These are phyloP conservation scores for Penicillium subrubescens DNA, from an alignment of 495 filamentous ascomycete species.

Conservation along the genomic window DNA sequence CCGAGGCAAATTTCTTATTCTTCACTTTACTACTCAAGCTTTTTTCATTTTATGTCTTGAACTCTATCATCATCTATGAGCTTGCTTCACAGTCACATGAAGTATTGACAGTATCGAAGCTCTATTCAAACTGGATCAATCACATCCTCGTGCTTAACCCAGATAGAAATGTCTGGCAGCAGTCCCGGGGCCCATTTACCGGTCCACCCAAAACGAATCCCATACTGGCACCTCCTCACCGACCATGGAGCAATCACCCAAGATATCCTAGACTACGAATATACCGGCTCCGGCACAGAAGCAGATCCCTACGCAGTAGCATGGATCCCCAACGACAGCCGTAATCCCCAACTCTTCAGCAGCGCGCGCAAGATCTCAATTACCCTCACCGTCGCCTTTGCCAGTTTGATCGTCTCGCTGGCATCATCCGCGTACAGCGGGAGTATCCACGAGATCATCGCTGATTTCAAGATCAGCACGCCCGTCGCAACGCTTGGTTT, in stretches of 20 bases:
- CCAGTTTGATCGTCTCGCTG: constrained; percentile 66
- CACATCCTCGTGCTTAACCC: not conserved
- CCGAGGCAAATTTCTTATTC: not conserved
- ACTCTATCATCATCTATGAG: not conserved
- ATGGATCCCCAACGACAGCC: constrained; percentile 62
- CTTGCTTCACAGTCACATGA: not conserved
- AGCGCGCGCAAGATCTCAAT: constrained; percentile 59
- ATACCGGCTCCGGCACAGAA: constrained; percentile 61
- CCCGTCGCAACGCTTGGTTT: constrained; percentile 59
- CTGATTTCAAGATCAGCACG: constrained; percentile 52
- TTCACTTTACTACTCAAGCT: not conserved
- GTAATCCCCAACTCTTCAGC: constrained; percentile 60
- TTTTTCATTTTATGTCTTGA: not conserved
- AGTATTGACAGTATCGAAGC: not conserved
- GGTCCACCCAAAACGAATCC: not conserved
- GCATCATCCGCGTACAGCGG: constrained; percentile 68
- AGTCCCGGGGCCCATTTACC: not conserved
- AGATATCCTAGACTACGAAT: constrained; percentile 52
- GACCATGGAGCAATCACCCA: constrained; percentile 21
- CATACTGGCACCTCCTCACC: not conserved
- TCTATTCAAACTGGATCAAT: not conserved
- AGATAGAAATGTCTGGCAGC: not conserved
- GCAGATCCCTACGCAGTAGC: constrained; percentile 67
- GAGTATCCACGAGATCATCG: constrained; percentile 55
- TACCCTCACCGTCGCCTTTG: constrained; percentile 56